A percentile compares a stretch with the other conserved stretches of the same genome.
These are phyloP conservation scores for Straminergon stramineum DNA, from an alignment of 225 moss, liverwort and hornwort species.

Conservation along the genomic window DNA sequence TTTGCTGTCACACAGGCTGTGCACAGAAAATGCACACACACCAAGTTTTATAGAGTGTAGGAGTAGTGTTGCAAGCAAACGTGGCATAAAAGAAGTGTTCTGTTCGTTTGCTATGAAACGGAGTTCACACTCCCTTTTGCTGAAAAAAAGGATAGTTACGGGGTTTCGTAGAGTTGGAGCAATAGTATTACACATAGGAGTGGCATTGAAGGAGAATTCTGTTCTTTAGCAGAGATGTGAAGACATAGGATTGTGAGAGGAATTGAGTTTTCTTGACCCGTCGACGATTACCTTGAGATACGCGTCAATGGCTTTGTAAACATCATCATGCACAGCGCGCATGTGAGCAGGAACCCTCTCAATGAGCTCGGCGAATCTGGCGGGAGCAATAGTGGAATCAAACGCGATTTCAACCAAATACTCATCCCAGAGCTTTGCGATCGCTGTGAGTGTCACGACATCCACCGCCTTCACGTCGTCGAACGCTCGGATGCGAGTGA, in stretches of 20 bases:
- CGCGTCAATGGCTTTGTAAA: conserved; percentile 62
- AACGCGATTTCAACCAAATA: conserved; percentile 61
- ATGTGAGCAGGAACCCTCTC: conserved; percentile 56
- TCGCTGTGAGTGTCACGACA: conserved; percentile 11
- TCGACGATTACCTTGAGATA: conserved; percentile 46
- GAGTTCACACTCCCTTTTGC: neutral
- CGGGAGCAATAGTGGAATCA: conserved; percentile 31
- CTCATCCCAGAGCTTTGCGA: conserved; percentile 78
- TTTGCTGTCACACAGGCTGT: neutral
- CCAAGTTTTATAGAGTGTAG: too few species aligned
- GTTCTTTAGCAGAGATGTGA: neutral
- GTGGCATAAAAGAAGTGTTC: too few species aligned
- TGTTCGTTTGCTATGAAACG: neutral
- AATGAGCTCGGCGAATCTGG: conserved; percentile 59
- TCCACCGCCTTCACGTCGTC: conserved; percentile 15
- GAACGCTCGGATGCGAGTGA: conserved; percentile 45
- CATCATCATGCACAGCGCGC: conserved; percentile 54
- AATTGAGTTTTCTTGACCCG: neutral
- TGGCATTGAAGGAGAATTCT: too few species aligned
- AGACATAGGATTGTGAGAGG: neutral
- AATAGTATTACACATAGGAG: too few species aligned
- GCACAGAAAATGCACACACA: neutral
- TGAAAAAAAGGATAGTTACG: neutral
- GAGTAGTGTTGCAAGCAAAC: neutral
- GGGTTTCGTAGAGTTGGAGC: neutral